Base-by-base conservation (phyloP, 805 yeast species). In the Saccharomycopsis selenospora region DNA sequence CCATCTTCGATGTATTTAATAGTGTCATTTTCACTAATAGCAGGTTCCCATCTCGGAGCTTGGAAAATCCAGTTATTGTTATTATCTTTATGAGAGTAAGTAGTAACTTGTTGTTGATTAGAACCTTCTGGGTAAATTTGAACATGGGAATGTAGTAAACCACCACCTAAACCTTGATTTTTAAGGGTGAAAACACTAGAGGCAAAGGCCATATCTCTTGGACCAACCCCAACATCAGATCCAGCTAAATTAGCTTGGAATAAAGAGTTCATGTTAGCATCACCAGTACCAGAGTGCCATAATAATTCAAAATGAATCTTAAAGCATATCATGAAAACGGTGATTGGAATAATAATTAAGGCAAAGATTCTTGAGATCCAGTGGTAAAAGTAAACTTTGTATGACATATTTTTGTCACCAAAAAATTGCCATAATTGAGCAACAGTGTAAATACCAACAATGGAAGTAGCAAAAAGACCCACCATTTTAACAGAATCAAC, bases 401-500 rank as follows among this genome's bases (percentile, higher is more conserved):
- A 70, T 3, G 75, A 57, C 55, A 84, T 61, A 10, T 72, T 60
- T 58, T 69, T 72, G 61, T 85, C 91, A 55, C 90, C 95, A 58
- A 88, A 77, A 63, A 77, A 78, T 58, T 69, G 72, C 95, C 97
- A 93, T 59, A 93, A 71, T 59, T 93, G 97, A 46, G 79, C 83
- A 36, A 86, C 72, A 20, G 96, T 89, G 67, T 91, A 87, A 54
- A 88, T 76, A 43, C 99, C 99, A 48, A 93, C 89, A 54, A 89
- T 69, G 14, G 88, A 66, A 49, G 95, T 91, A 52, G 87, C 86
- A 60, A 93, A 87, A 49, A 91, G 73, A 59, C 99, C 99, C 50
- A 93, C 98, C 96, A 90, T 88, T 68, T 93, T 93, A 50, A 89
- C 95, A 25, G 95, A 84, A 61, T 91, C 83, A 17, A 90, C 85